Conservation (phyloP, 129 eudicot species). For the Pseudognaphalium luteoalbum region DNA sequence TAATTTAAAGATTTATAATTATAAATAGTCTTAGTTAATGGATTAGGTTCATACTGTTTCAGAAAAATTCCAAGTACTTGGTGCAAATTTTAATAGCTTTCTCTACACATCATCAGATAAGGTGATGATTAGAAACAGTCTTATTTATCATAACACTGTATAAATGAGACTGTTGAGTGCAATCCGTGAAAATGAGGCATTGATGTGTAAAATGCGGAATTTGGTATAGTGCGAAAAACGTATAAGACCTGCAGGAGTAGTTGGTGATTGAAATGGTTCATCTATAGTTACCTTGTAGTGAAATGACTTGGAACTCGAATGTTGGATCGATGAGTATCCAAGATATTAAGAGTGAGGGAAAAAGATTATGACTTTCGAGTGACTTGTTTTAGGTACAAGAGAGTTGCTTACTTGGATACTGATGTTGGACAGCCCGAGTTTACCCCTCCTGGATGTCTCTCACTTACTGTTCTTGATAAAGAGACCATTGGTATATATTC, state of each 20-base stretch:
- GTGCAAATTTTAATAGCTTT: background rate
- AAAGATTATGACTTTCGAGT: background rate
- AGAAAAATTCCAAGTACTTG: too few relatives aligned
- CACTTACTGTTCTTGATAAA: constrained; percentile 69
- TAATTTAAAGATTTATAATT: too few relatives aligned
- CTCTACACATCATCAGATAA: background rate
- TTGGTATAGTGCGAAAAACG: background rate
- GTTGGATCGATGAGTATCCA: background rate
- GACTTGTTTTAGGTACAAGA: constrained; percentile 56
- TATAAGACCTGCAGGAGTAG: background rate
- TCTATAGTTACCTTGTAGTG: background rate
- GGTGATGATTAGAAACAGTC: background rate
- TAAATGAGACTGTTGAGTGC: background rate
- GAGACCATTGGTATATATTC: constrained; percentile 61
- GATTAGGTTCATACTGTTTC: background rate
- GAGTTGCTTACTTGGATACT: constrained; percentile 90
- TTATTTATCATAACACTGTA: background rate
- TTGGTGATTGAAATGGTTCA: background rate
- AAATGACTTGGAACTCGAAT: background rate
- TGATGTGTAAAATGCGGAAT: background rate
- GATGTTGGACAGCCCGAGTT: constrained; percentile 99
- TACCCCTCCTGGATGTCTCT: constrained; percentile 91
- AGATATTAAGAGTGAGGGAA: background rate
- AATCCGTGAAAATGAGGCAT: background rate
- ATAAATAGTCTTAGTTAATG: too few relatives aligned